These are phyloP conservation scores for Annulohypoxylon bovei DNA, from an alignment of 495 filamentous ascomycete species.

Conservation along the genomic window DNA sequence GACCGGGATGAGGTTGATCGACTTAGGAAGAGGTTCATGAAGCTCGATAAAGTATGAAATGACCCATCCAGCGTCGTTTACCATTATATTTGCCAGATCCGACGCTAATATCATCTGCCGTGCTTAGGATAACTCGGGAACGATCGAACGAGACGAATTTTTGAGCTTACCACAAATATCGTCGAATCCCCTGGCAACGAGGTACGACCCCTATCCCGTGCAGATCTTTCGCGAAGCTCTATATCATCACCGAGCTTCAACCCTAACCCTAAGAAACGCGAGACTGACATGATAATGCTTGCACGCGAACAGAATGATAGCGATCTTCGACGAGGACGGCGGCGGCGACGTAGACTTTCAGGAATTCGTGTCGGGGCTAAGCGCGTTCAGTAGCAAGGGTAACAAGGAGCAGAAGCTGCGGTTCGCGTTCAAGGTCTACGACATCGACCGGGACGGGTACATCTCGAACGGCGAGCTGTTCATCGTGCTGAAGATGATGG, in stretches of 20 bases:
- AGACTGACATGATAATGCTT: slow-evolving; percentile 12
- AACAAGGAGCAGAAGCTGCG: slow-evolving; percentile 99
- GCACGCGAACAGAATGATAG: slow-evolving; percentile 80
- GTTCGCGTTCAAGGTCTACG: slow-evolving; percentile 99
- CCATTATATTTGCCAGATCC: background rate
- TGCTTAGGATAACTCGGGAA: slow-evolving; percentile 94
- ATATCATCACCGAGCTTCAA: background rate
- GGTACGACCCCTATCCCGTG: slow-evolving; percentile 60
- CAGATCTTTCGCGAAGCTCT: background rate
- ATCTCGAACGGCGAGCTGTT: slow-evolving; percentile 99
- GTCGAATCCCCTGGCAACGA: slow-evolving; percentile 94
- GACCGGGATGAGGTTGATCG: slow-evolving; percentile 96
- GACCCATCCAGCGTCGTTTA: background rate
- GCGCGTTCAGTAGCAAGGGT: slow-evolving; percentile 95
- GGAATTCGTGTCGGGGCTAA: slow-evolving; percentile 96
- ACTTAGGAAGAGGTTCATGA: slow-evolving; percentile 97
- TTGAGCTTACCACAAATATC: slow-evolving; percentile 96
- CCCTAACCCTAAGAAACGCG: background rate
- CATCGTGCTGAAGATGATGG: slow-evolving; percentile 99
- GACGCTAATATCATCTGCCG: background rate
- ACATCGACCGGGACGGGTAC: slow-evolving; percentile 98
- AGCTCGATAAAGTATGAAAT: slow-evolving; percentile 86
- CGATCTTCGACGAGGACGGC: slow-evolving; percentile 99
- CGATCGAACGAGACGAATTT: slow-evolving; percentile 98
- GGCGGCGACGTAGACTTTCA: slow-evolving; percentile 99